These are phyloP conservation scores for Aspergillus coremiiformis DNA, from an alignment of 495 filamentous ascomycete species.

Conservation along the genomic window DNA sequence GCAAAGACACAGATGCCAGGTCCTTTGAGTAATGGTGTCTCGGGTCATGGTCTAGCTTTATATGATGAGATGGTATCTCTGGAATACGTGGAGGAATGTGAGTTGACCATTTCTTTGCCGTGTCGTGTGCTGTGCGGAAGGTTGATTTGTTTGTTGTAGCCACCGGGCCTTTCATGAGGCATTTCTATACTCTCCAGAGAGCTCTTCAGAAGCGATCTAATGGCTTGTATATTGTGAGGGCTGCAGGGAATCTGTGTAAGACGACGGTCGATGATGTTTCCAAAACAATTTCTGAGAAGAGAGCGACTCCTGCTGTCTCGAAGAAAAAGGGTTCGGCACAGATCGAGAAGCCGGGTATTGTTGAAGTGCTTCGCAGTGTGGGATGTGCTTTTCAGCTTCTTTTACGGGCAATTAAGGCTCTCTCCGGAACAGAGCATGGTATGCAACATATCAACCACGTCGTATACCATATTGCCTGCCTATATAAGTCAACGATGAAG, in stretches of 20 bases:
- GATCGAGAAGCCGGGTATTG: conserved; percentile 11
- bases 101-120: neutral
- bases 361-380: conserved; percentile 13
- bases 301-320: neutral
- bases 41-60: neutral
- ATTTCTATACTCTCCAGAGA: conserved; percentile 28
- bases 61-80: neutral
- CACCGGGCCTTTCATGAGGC: conserved; percentile 24
- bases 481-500: conserved; percentile 34
- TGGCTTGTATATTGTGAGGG: conserved; percentile 13
- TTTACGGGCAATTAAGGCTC: conserved; percentile 27
- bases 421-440: conserved; percentile 15
- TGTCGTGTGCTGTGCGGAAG: neutral
- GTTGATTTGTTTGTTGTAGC: neutral
- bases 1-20: conserved; percentile 16
- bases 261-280: conserved; percentile 16
- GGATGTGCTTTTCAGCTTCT: conserved; percentile 21
- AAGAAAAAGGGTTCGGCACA: conserved; percentile 1
- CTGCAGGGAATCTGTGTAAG: conserved; percentile 24
- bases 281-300: conserved; percentile 6
- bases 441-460: conserved; percentile 19
- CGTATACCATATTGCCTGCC: conserved; percentile 32
- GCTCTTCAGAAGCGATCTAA: conserved; percentile 24
- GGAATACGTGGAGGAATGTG: conserved; percentile 7
- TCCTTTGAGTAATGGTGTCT: neutral